phyloP scores from a whole-genome alignment of 495 filamentous ascomycete genomes.

The Aspergillus funiculosus region DNA sequence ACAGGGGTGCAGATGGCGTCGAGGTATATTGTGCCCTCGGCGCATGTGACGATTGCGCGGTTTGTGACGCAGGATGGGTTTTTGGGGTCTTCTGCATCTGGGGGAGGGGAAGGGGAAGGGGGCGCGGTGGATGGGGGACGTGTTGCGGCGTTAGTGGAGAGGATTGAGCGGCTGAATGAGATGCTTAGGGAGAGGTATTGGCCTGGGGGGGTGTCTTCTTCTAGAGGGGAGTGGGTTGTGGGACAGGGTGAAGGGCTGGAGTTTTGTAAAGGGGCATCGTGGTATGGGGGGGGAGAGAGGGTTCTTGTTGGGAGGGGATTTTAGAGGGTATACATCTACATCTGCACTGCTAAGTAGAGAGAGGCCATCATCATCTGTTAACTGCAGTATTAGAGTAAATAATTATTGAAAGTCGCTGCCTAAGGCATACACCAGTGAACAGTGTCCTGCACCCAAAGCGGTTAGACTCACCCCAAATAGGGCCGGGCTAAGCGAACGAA shows the following conservation, averaged over 20 bases:
- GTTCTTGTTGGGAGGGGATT: slow-evolving; percentile 56
- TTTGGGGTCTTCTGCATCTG: too few relatives aligned
- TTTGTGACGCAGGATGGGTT: slow-evolving; percentile 58
- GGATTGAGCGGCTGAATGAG: slow-evolving; percentile 69
- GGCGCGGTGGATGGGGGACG: slow-evolving; percentile 31
- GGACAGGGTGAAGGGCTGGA: slow-evolving; percentile 73
- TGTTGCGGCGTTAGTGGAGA: slow-evolving; percentile 53
- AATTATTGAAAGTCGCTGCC: too few relatives aligned
- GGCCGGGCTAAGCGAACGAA: slow-evolving; percentile 46
- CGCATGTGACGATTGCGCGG: slow-evolving; percentile 80
- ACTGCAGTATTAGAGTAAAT: too few relatives aligned
- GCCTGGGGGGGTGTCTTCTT: slow-evolving; percentile 45
- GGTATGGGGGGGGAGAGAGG: slow-evolving; percentile 76
- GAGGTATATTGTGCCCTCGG: slow-evolving; percentile 79
- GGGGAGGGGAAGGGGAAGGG: too few relatives aligned
- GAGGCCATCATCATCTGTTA: neutral
- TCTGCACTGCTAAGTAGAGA: neutral
- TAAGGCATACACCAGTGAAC: slow-evolving; percentile 5
- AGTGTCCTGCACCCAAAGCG: slow-evolving; percentile 26
- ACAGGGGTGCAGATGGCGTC: slow-evolving; percentile 59
- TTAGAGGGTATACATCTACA: neutral
- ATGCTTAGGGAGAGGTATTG: slow-evolving; percentile 65
- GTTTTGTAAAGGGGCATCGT: slow-evolving; percentile 61
- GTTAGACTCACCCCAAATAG: slow-evolving; percentile 35
- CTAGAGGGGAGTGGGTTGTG: slow-evolving; percentile 61